A percentile compares a stretch with the other conserved stretches of the same genome.
These are phyloP conservation scores for Cladobotryum mycophilum DNA, from an alignment of 2,329 filamentous ascomycete species.

Conservation along the genomic window DNA sequence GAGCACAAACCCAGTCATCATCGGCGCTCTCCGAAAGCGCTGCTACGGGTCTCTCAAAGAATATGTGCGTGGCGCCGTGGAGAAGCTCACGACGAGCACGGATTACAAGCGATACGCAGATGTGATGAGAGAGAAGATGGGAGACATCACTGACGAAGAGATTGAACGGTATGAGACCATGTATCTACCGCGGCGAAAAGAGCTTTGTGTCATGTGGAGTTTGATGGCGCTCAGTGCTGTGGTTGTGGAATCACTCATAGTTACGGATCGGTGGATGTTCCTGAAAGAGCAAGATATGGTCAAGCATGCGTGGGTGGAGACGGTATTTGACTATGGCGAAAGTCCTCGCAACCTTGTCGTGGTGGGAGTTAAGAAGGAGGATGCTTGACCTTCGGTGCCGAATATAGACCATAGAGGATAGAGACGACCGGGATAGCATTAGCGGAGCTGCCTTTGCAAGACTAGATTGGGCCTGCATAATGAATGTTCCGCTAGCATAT, in stretches of 20 bases:
- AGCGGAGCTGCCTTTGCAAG: too few relatives aligned
- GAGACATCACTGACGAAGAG: conserved; percentile 64
- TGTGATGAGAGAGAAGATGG: conserved; percentile 61
- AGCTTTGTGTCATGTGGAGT: conserved; percentile 83
- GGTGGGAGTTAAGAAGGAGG: conserved; percentile 72
- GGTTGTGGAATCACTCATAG: conserved; percentile 84
- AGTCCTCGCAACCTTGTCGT: conserved; percentile 91
- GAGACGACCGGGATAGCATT: too few relatives aligned
- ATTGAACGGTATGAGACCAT: conserved; percentile 62
- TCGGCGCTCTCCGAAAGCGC: conserved; percentile 75
- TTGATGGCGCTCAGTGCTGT: conserved; percentile 93
- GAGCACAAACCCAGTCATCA: conserved; percentile 73
- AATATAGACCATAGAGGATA: too few relatives aligned
- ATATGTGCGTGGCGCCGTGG: conserved; percentile 76
- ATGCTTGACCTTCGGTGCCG: not conserved
- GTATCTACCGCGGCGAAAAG: conserved; percentile 64
- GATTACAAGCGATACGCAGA: conserved; percentile 54
- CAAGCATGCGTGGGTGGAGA: conserved; percentile 79
- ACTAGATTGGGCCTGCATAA: not conserved
- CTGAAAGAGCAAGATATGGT: conserved; percentile 73
- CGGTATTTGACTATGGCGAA: conserved; percentile 80
- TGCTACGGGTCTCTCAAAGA: conserved; percentile 69
- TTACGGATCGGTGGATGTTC: conserved; percentile 84
- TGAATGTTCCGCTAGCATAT: too few relatives aligned
- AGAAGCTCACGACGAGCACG: conserved; percentile 58